phyloP scores from a whole-genome alignment of 306 rosid genomes.

The Adenanthera pavonina region DNA sequence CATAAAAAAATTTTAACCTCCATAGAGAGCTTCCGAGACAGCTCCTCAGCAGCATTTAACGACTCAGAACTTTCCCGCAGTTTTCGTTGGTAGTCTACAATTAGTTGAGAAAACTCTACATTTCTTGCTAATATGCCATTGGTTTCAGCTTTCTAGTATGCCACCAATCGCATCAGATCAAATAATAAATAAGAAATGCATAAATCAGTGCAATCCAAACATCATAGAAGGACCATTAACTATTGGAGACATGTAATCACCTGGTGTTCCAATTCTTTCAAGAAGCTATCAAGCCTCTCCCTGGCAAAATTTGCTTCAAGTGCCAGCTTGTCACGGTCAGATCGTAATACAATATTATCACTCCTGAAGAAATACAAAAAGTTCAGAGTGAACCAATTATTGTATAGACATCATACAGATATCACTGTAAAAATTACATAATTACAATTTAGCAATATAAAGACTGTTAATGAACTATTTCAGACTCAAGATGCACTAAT shows the following conservation, averaged over 20 bases:
- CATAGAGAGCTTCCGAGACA: conserved; percentile 71
- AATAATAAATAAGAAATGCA: conserved; percentile 22
- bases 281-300: conserved; percentile 75
- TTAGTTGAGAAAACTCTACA: conserved; percentile 83
- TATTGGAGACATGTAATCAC: conserved; percentile 44
- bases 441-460: conserved; percentile 1
- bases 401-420: neutral
- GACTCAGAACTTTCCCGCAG: conserved; percentile 85
- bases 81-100: conserved; percentile 83
- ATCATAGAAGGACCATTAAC: conserved; percentile 14
- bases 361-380: conserved; percentile 52
- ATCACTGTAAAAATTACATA: neutral
- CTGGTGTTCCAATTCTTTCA: conserved; percentile 84
- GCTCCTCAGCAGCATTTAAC: conserved; percentile 72
- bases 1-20: conserved; percentile 61
- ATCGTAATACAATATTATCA: conserved; percentile 63
- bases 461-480: neutral
- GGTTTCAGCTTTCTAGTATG: conserved; percentile 69
- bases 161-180: conserved; percentile 19
- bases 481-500: neutral
- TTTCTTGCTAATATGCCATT: conserved; percentile 77
- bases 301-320: conserved; percentile 76
- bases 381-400: neutral
- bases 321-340: conserved; percentile 77
- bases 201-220: conserved; percentile 20